These are phyloP conservation scores for Ambrosia trifida DNA, from an alignment of 129 eudicot genomes.

Conservation along the genomic window DNA sequence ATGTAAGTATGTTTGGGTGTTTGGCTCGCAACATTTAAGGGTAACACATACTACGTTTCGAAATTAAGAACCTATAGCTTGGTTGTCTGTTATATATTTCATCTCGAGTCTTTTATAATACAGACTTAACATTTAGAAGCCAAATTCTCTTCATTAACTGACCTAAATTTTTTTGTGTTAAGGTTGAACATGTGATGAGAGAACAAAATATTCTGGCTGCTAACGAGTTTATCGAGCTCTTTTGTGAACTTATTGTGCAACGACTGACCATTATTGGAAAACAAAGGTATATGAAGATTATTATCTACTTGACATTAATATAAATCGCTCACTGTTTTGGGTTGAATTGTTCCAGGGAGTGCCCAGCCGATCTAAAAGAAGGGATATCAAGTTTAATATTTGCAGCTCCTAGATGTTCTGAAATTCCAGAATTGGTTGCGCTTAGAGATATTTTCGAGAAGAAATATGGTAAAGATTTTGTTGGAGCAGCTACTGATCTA, in stretches of 20 bases:
- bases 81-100: too few relatives aligned
- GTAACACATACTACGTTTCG: too few relatives aligned
- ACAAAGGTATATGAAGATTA: constrained; percentile 86
- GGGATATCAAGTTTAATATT: constrained; percentile 87
- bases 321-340: constrained; percentile 18
- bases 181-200: constrained; percentile 97
- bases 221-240: constrained; percentile 93
- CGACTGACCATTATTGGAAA: constrained; percentile 84
- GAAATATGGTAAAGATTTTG: constrained; percentile 95
- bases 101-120: too few relatives aligned
- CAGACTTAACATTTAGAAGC: constrained; percentile 1
- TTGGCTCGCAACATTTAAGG: neutral
- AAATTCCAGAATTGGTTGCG: constrained; percentile 83
- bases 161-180: neutral
- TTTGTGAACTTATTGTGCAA: constrained; percentile 84
- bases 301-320: too few relatives aligned
- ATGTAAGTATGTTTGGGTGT: neutral
- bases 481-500: constrained; percentile 87
- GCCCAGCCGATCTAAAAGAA: constrained; percentile 90
- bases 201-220: constrained; percentile 96
- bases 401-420: constrained; percentile 96
- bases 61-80: too few relatives aligned
- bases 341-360: constrained; percentile 52
- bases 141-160: neutral
- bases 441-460: constrained; percentile 79